Conservation (phyloP, 2,329 filamentous ascomycete species). For the Aspergillus quadrilineatus region DNA sequence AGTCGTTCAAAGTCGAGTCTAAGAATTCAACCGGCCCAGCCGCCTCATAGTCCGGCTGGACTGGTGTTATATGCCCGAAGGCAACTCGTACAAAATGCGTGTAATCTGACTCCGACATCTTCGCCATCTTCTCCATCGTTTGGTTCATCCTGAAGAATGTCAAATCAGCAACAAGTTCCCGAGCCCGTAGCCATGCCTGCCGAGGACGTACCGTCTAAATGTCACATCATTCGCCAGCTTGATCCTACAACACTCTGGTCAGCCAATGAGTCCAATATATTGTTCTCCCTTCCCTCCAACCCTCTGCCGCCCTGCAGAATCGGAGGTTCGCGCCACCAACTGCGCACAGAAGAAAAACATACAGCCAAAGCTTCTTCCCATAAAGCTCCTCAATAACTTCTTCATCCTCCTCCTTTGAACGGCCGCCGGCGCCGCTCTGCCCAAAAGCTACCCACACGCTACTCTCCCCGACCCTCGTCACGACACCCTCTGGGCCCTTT, state of each 20-base stretch:
- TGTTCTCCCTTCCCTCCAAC: too few species aligned
- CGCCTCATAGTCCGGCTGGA: slow-evolving; percentile 49
- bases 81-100: slow-evolving; percentile 60
- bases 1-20: slow-evolving; percentile 59
- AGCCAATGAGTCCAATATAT: slow-evolving; percentile 3
- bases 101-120: slow-evolving; percentile 56
- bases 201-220: slow-evolving; percentile 53
- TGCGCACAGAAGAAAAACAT: slow-evolving; percentile 34
- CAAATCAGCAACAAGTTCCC: too few species aligned
- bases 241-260: slow-evolving; percentile 47
- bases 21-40: slow-evolving; percentile 52
- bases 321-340: neutral
- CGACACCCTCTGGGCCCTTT: slow-evolving; percentile 45
- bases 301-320: too few species aligned
- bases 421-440: slow-evolving; percentile 34
- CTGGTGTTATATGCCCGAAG: slow-evolving; percentile 58
- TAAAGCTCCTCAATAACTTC: slow-evolving; percentile 52
- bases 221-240: slow-evolving; percentile 68
- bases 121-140: slow-evolving; percentile 60
- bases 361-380: slow-evolving; percentile 63
- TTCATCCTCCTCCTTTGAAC: slow-evolving; percentile 43
- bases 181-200: neutral
- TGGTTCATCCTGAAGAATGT: slow-evolving; percentile 55
- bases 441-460: slow-evolving; percentile 48
- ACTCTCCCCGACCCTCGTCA: slow-evolving; percentile 46